phyloP scores from a whole-genome alignment of 495 filamentous ascomycete genomes.

The Neurospora sp. region DNA sequence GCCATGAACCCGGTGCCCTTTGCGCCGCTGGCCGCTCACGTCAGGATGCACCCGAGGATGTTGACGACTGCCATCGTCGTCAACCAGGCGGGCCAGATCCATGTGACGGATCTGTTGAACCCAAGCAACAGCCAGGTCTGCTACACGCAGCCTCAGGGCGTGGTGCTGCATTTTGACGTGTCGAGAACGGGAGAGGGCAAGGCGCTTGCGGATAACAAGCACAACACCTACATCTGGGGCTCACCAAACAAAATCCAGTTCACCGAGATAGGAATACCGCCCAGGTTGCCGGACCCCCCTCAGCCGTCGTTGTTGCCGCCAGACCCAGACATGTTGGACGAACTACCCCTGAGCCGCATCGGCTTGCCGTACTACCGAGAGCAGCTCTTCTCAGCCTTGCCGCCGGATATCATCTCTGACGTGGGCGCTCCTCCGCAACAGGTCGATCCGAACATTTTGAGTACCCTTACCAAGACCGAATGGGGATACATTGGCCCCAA shows the following conservation, averaged over 20 bases:
- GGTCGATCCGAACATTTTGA: constrained; percentile 62
- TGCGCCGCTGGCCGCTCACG: constrained; percentile 80
- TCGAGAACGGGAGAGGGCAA: constrained; percentile 86
- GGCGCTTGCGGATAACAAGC: constrained; percentile 69
- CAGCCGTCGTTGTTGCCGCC: constrained; percentile 30
- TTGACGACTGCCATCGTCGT: constrained; percentile 85
- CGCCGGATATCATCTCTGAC: constrained; percentile 69
- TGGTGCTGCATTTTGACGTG: constrained; percentile 66
- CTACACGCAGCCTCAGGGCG: constrained; percentile 65
- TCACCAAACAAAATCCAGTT: constrained; percentile 84
- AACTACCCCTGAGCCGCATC: constrained; percentile 59
- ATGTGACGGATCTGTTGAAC: constrained; percentile 92
- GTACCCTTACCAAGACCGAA: constrained; percentile 55
- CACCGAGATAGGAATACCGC: constrained; percentile 68
- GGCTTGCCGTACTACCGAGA: constrained; percentile 95
- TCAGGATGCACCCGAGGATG: constrained; percentile 90
- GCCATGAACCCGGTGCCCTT: constrained; percentile 86
- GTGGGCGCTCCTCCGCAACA: constrained; percentile 70
- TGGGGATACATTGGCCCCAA: constrained; percentile 69
- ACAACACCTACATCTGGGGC: constrained; percentile 80
- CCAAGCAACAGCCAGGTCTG: constrained; percentile 80
- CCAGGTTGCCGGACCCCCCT: constrained; percentile 62
- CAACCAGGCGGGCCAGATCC: constrained; percentile 82
- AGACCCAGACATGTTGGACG: constrained; percentile 45
- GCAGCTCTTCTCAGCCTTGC: constrained; percentile 78